These are phyloP conservation scores for Letharia columbiana DNA, from an alignment of 495 filamentous ascomycete genomes.

Conservation along the genomic window DNA sequence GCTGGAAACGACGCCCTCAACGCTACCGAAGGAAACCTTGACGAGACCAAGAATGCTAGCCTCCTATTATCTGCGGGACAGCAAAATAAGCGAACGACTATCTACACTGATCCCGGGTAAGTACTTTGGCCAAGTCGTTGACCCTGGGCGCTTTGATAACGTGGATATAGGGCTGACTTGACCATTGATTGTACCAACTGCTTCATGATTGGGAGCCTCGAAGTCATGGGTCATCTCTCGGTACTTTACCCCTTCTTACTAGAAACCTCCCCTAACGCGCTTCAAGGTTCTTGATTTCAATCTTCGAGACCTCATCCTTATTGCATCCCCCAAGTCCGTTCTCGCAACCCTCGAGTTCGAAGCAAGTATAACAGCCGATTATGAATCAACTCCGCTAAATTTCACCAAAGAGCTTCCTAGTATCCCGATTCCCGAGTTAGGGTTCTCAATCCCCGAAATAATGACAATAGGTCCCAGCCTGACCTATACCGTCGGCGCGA, in stretches of 20 bases:
- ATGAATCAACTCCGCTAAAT: conserved; percentile 6
- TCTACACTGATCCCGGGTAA: conserved; percentile 23
- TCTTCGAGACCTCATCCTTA: conserved; percentile 25
- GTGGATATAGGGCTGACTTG: conserved; percentile 14
- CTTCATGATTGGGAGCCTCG: conserved; percentile 28
- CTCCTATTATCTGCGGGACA: conserved; percentile 24
- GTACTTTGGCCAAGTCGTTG: background rate
- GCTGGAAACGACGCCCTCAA: conserved; percentile 11
- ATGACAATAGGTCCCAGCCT: conserved; percentile 29
- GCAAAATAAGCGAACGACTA: conserved; percentile 14
- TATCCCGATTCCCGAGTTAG: conserved; percentile 27
- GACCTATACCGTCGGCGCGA: conserved; percentile 27
- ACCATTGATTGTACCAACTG: conserved; percentile 30
- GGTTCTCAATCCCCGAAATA: conserved; percentile 25
- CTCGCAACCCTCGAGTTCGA: conserved; percentile 28
- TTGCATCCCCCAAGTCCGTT: conserved; percentile 25
- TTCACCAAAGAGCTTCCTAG: conserved; percentile 21
- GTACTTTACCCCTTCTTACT: background rate
- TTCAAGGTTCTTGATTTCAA: conserved; percentile 25
- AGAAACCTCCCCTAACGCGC: conserved; percentile 8
- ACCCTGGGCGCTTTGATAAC: background rate
- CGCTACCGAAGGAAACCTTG: conserved; percentile 11
- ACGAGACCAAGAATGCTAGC: conserved; percentile 17
- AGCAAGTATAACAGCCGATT: conserved; percentile 21
- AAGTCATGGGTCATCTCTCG: conserved; percentile 27